Percentiles rank a stretch among this genome's conserved stretches.
Conservation (phyloP, 2,329 filamentous ascomycete genomes). For the Orbilia quercus region DNA sequence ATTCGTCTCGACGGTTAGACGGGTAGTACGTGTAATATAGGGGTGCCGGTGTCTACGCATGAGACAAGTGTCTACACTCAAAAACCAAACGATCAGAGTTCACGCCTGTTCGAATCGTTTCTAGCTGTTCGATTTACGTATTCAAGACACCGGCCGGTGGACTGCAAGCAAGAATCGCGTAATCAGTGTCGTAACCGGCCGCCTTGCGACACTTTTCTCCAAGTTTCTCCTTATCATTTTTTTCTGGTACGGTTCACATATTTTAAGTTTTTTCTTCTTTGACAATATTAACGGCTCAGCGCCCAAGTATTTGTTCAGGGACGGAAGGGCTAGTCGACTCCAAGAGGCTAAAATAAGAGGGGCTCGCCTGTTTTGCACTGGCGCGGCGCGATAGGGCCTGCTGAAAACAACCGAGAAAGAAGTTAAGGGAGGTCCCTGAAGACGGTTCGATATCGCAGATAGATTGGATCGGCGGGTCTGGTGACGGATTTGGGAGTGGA, state of each 20-base stretch:
- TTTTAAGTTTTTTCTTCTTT: not conserved
- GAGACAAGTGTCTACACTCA: no score
- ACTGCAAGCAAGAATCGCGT: constrained; percentile 51
- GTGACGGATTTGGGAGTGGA: constrained; percentile 7
- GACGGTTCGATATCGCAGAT: constrained; percentile 48
- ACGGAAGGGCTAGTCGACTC: not conserved
- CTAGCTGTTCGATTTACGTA: no score
- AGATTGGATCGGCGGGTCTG: constrained; percentile 47
- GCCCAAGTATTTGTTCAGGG: constrained; percentile 48
- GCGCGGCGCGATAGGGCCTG: not conserved
- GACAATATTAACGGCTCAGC: no score
- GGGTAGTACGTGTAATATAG: no score
- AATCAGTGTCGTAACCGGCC: constrained; percentile 27
- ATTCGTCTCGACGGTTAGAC: no score
- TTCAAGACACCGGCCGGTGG: not conserved
- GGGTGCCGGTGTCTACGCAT: no score
- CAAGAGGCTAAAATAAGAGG: constrained; percentile 11
- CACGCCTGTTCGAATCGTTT: no score
- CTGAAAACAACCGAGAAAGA: constrained; percentile 29
- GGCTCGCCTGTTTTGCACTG: constrained; percentile 9
- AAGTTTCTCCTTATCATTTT: not conserved
- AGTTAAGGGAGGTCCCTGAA: constrained; percentile 43
- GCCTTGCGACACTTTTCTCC: not conserved
- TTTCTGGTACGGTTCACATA: no score
- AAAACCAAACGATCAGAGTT: no score